Base-by-base conservation (phyloP, 2,329 filamentous ascomycete genomes). In the Aspergillus pseudonomiae region DNA sequence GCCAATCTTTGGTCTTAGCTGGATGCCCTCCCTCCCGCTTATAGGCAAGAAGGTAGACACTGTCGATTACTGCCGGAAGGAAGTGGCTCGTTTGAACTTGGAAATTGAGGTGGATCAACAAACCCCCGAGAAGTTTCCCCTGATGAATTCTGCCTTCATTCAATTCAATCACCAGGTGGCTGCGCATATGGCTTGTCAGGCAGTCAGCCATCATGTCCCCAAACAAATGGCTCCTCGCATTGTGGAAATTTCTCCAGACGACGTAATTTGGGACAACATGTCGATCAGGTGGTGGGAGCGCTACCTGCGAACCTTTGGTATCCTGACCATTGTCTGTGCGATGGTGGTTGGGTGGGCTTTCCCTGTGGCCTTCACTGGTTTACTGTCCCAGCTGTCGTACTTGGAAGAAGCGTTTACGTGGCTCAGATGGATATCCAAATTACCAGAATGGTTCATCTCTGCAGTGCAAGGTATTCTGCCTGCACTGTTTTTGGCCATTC, bases 151-250 rank as follows among this genome's bases (percentile, higher is more conserved):
- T 0, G 95, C 95, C 0, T 99, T 99, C 71, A 93, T 99, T 65
- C 95, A 99, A 75, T 99, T 99, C 84, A 97, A 99, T 73, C 91
- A 97, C 74, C 95, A 99, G 75, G 92, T 97, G 1, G 94, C 94
- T 6, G 95, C 95, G 0, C 95, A 99, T 73, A 98, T 99, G 95
- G 95, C 94, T 63, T 97, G 93, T 75, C 95, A 99, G 76, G 89
- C 92, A 55, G 85, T 96, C 53, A 93, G 91, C 45, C 93, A 98
- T 75, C 95, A 99, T 72, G 78, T 97, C 1, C 95, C 95, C 1
- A 92, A 92, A 70, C 91, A 96, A 53, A 99, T 99, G 95, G 86
- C 92, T 1, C 95, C 95, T 0, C 88, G 95, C 32, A 86, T 92
- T 46, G 91, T 97, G n/a, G 95, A 99, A 75, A 93, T 99, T 54